These are phyloP conservation scores for Aspergillus baeticus DNA, from an alignment of 495 filamentous ascomycete genomes.

Conservation along the genomic window DNA sequence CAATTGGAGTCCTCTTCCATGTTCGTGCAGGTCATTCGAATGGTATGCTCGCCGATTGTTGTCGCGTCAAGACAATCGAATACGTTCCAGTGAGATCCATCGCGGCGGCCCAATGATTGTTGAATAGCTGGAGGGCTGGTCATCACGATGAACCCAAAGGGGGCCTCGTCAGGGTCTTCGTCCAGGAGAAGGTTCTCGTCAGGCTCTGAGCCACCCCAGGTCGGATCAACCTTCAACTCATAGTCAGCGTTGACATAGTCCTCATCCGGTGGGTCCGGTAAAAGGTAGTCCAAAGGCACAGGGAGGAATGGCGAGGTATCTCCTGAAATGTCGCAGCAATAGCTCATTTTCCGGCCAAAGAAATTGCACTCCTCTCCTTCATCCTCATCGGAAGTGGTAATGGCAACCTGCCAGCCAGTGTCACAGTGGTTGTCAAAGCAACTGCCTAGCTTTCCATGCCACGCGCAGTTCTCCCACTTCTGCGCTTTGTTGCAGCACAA, in stretches of 20 bases:
- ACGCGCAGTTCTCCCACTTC: not conserved
- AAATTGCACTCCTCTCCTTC: constrained; percentile 9
- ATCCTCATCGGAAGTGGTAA: not conserved
- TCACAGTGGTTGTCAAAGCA: constrained; percentile 12
- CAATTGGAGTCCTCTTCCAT: constrained; percentile 25
- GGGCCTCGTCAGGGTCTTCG: constrained; percentile 17
- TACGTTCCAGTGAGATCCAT: constrained; percentile 9
- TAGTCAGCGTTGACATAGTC: constrained; percentile 21
- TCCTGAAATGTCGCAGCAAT: constrained; percentile 20
- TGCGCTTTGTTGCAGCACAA: not conserved
- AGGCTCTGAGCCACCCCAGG: constrained; percentile 10
- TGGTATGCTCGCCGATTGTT: constrained; percentile 20
- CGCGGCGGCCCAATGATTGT: constrained; percentile 3
- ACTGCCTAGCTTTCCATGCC: not conserved
- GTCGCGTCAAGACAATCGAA: constrained; percentile 24
- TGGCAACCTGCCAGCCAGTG: not conserved
- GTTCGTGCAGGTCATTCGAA: constrained; percentile 23
- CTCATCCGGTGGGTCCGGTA: constrained; percentile 21
- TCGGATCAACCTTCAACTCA: constrained; percentile 24
- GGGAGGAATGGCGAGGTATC: constrained; percentile 26
- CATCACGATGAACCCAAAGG: constrained; percentile 30
- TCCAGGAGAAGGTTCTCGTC: constrained; percentile 12
- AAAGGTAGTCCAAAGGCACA: constrained; percentile 33
- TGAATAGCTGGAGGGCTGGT: constrained; percentile 23
- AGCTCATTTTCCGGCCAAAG: no score